phyloP scores from a whole-genome alignment of 202 grass and related monocot genomes.

The Setaria viridis region DNA sequence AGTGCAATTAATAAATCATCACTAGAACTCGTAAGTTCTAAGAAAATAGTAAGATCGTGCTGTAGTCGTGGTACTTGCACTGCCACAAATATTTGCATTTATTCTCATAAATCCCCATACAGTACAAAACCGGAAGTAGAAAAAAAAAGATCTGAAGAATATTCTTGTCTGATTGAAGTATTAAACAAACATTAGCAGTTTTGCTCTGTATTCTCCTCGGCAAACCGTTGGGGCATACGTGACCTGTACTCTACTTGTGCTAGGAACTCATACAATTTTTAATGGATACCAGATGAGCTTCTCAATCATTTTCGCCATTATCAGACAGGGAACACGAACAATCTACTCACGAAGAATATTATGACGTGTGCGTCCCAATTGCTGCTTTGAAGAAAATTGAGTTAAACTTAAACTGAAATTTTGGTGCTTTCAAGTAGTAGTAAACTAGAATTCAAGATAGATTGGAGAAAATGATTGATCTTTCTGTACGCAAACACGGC shows the following conservation, averaged over 20 bases:
- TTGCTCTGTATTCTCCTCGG: conserved; percentile 3
- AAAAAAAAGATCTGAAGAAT: conserved; percentile 32
- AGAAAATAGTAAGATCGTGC: background rate
- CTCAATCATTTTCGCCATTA: conserved; percentile 41
- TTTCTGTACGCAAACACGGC: conserved; percentile 1
- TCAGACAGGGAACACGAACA: background rate
- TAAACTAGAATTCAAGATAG: conserved; percentile 21
- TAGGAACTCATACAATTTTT: conserved; percentile 24
- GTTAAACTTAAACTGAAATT: conserved; percentile 15
- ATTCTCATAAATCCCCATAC: background rate
- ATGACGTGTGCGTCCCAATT: conserved; percentile 2
- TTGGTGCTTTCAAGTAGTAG: conserved; percentile 15
- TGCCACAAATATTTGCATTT: background rate
- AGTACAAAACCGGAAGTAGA: background rate
- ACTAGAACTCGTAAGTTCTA: background rate
- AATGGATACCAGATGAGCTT: conserved; percentile 6
- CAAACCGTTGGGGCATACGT: conserved; percentile 31
- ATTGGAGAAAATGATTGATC: conserved; percentile 11
- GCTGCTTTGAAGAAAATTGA: conserved; percentile 44
- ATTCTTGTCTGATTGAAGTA: conserved; percentile 45
- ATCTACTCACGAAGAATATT: background rate
- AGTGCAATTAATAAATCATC: background rate
- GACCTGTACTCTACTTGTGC: conserved; percentile 33
- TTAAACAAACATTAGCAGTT: conserved; percentile 39
- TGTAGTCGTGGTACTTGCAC: background rate